phyloP scores from a whole-genome alignment of 1,284 basidiomycete species.

The Leccinum griseonigrum region DNA sequence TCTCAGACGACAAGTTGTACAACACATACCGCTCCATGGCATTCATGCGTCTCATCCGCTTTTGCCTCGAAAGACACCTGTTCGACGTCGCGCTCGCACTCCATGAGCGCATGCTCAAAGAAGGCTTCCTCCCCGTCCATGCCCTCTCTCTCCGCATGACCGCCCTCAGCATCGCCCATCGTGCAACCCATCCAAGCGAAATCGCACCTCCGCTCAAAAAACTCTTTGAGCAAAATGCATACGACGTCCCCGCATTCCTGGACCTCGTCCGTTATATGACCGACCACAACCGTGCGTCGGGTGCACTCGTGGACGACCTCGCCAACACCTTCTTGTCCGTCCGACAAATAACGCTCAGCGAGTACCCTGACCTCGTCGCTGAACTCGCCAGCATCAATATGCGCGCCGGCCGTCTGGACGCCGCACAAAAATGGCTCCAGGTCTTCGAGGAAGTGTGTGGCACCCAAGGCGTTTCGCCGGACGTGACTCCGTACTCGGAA shows the following conservation, averaged over 20 bases:
- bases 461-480: constrained; percentile 12
- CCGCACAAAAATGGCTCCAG: constrained; percentile 36
- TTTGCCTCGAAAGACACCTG: constrained; percentile 26
- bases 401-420: constrained; percentile 33
- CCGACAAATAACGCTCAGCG: constrained; percentile 33
- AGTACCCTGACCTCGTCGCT: constrained; percentile 34
- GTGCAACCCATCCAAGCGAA: constrained; percentile 15
- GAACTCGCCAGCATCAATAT: constrained; percentile 39
- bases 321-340: constrained; percentile 36
- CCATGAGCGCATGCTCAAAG: constrained; percentile 41
- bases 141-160: constrained; percentile 42
- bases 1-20: constrained; percentile 28
- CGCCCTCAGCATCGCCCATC: constrained; percentile 29
- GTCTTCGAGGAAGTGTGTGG: constrained; percentile 27
- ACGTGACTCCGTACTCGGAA: constrained; percentile 35
- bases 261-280: constrained; percentile 37
- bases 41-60: constrained; percentile 27
- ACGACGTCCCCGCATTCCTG: constrained; percentile 39
- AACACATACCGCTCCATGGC: constrained; percentile 29
- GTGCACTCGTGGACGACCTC: constrained; percentile 35
- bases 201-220: constrained; percentile 25
- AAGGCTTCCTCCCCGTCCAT: constrained; percentile 38
- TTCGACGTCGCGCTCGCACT: constrained; percentile 40
- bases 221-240: constrained; percentile 33
- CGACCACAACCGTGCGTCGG: constrained; percentile 28